Evolutionary conservation across 805 yeast species (phyloP).

Genomic region (Monosporozyma solicola): DNA sequence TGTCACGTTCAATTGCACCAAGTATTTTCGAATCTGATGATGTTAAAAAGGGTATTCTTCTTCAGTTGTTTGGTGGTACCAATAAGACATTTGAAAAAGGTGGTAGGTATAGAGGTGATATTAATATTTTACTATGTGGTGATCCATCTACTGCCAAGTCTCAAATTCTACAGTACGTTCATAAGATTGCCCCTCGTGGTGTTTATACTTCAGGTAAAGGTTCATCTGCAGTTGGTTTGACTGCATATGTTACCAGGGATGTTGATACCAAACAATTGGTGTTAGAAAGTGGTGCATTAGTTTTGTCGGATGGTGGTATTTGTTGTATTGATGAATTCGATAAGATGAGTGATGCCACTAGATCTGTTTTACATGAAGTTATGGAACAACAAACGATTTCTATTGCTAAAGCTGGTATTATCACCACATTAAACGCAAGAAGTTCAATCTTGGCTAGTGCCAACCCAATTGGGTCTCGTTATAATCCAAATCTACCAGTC

Average conservation of each 20-base stretch:
- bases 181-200: conserved; percentile 96
- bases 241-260: conserved; percentile 94
- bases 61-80: conserved; percentile 93
- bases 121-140: conserved; percentile 86
- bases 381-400: conserved; percentile 99
- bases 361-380: conserved; percentile 94
- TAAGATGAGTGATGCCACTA: conserved; percentile 89
- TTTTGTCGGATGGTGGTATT: conserved; percentile 93
- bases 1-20: conserved; percentile 93
- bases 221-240: conserved; percentile 96
- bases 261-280: conserved; percentile 89
- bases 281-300: conserved; percentile 92
- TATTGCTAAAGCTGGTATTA: conserved; percentile 96
- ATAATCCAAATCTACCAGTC: conserved; percentile 91
- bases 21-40: conserved; percentile 93
- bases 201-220: conserved; percentile 98
- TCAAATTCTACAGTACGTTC: conserved; percentile 88
- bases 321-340: conserved; percentile 99
- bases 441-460: conserved; percentile 95
- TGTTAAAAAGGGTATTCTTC: conserved; percentile 86
- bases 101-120: conserved; percentile 93
- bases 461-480: conserved; percentile 91
- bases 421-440: conserved; percentile 92
- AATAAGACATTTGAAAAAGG: conserved; percentile 83
- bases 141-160: conserved; percentile 98